Evolutionary conservation across 2,329 filamentous ascomycete genomes (phyloP), one percentile per base, ranked within the genome.

Genomic region (Claviceps purpurea): DNA sequence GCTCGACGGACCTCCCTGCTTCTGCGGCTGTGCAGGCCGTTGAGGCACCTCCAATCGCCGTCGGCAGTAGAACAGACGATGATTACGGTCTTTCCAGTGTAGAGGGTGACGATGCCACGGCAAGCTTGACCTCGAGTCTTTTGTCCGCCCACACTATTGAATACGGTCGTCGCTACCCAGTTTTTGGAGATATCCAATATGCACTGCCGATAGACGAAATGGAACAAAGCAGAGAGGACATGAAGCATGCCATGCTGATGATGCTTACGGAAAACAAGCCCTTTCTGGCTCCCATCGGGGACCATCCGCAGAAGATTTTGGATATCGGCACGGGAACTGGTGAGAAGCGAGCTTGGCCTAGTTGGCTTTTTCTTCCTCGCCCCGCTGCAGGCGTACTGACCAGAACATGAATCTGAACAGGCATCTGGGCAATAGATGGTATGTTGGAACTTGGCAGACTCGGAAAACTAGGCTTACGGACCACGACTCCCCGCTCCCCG

Each of bases 201-300:
- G 64, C 65, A 1, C 60, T 69, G 18, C 66, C 67, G 18, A 70
- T 70, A 55, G 65, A 70, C 55, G 65, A 68, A 16, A 44, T 55
- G 6, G 70, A 71, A 56, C 67, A 70, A 54, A 60, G 63, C 14
- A 62, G 69, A 11, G 64, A 71, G 61, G 65, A 67, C 57, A 68
- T 67, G 60, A 64, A 68, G 55, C 68, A 73, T 52, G 65, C 68
- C 47, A 66, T 69, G 61, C 53, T 65, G 11, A 56, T 71, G 52
- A 56, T 61, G 45, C 49, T 69, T 38, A 63, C 62, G 7, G 61
- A 65, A 16, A 66, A 66, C 5, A 60, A 61, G 40, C 62, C 74
- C 7, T 69, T 70, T 54, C 65, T 68, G 48, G 65, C 71, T 7
- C 73, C 72, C 1, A 60, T 76, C 42, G 52, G 63, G 5, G 60